A percentile compares a stretch with the other conserved stretches of the same genome.
These are phyloP conservation scores for Leccinum variicolor DNA, from an alignment of 768 basidiomycete genomes.

Conservation along the genomic window DNA sequence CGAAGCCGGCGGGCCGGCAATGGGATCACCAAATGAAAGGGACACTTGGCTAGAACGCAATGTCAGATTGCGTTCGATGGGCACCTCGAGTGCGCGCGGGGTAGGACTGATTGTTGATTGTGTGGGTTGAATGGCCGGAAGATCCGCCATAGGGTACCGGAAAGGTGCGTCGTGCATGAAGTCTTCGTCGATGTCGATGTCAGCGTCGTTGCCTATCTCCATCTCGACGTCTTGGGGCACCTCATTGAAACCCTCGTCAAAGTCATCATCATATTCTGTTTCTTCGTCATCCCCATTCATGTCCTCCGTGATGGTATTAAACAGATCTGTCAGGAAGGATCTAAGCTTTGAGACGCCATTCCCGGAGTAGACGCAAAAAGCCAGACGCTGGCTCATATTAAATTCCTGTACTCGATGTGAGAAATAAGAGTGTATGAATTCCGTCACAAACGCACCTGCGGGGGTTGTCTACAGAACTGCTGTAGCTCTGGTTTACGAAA, in stretches of 20 bases:
- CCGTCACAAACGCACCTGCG: slow-evolving; percentile 55
- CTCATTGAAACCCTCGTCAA: slow-evolving; percentile 35
- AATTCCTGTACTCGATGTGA: slow-evolving; percentile 62
- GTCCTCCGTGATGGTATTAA: slow-evolving; percentile 69
- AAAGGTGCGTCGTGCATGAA: slow-evolving; percentile 32
- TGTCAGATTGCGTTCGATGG: slow-evolving; percentile 29
- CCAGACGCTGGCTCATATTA: slow-evolving; percentile 79
- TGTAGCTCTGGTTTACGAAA: slow-evolving; percentile 86
- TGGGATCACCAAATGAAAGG: slow-evolving; percentile 7
- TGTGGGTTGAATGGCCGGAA: slow-evolving; percentile 8
- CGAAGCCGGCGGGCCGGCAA: neutral
- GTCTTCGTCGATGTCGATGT: slow-evolving; percentile 48
- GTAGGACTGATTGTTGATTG: slow-evolving; percentile 11
- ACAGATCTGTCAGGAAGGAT: slow-evolving; percentile 70
- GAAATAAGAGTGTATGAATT: neutral
- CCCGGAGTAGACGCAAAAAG: slow-evolving; percentile 97
- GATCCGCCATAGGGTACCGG: slow-evolving; percentile 21
- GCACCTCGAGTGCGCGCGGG: slow-evolving; percentile 22
- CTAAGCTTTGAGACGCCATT: slow-evolving; percentile 84
- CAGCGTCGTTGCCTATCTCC: slow-evolving; percentile 35
- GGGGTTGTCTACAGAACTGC: slow-evolving; percentile 85
- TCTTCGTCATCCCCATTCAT: slow-evolving; percentile 64
- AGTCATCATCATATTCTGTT: slow-evolving; percentile 57
- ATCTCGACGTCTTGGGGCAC: slow-evolving; percentile 30
- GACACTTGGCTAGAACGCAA: slow-evolving; percentile 19